Conservation (phyloP, 2,329 filamentous ascomycete species). For the Bipolaris cookei region DNA sequence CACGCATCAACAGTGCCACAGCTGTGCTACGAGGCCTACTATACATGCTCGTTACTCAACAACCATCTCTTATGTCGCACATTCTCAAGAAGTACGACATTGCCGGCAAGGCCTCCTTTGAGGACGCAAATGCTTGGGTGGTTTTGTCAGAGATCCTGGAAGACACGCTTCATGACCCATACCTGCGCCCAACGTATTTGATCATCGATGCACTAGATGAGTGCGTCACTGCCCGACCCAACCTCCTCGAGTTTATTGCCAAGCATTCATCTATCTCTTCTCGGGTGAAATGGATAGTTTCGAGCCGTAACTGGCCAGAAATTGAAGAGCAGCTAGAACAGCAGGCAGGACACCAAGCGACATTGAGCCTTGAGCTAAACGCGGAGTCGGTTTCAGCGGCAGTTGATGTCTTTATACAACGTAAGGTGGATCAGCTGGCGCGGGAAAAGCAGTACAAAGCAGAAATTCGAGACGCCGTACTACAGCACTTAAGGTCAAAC, state of each 20-base stretch:
- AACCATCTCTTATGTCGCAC: constrained; percentile 36
- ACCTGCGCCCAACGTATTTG: constrained; percentile 6
- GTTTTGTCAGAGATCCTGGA: constrained; percentile 44
- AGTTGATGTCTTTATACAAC: constrained; percentile 48
- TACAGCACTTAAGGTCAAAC: constrained; percentile 36
- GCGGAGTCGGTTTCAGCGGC: constrained; percentile 40
- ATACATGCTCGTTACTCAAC: constrained; percentile 47
- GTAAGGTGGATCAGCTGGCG: constrained; percentile 34
- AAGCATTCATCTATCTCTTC: not conserved
- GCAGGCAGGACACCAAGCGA: not conserved
- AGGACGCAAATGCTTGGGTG: constrained; percentile 44
- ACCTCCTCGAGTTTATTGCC: not conserved
- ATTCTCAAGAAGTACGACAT: constrained; percentile 37
- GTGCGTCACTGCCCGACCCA: constrained; percentile 1
- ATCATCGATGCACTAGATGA: constrained; percentile 25
- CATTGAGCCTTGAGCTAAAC: not conserved
- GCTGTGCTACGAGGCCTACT: constrained; percentile 51
- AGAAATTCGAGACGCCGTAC: constrained; percentile 4
- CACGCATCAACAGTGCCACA: constrained; percentile 25
- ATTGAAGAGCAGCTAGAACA: not conserved
- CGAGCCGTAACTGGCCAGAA: not conserved
- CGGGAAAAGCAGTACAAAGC: constrained; percentile 37
- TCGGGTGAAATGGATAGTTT: not conserved
- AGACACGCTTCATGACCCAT: constrained; percentile 50
- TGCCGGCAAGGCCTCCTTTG: constrained; percentile 12